Evolutionary conservation across 1,139 yeast species (phyloP), one percentile per base, ranked within the genome.

Genomic region (Sugiyamaella novakii): DNA sequence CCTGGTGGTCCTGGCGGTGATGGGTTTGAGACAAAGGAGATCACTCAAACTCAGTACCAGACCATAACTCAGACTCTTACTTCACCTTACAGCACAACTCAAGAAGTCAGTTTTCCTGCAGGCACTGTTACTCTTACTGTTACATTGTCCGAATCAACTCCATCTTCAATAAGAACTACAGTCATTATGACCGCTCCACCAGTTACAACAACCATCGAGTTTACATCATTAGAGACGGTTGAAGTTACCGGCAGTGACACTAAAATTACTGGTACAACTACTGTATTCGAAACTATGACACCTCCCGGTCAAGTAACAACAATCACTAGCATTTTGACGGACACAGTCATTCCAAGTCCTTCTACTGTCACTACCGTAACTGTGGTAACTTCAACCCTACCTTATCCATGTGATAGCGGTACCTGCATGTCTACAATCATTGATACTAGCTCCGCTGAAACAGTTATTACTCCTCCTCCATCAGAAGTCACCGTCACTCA

Each of bases 1-100:
- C 54, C 42, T 54, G 56, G 51, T 55, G 56, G 50, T 45, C 63
- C 36, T 49, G 51, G 53, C 8, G 51, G 55, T 4, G 19, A 51
- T 37, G 21, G 1, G 52, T 51, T 29, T 34, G 46, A 8, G 47
- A 44, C 12, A 27, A 21, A 2, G 42, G 25, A 22, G 12, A 19
- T 31, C 18, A 24, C 44, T 12, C 18, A 30, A 15, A 40, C 44
- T 12, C 42, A 38, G 14, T 12, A 25, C 40, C 21, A 48, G 38
- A 45, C 48, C 17, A 6, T 38, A 10, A 38, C 47, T 25, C 43
- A 29, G 8, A 36, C 47, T 25, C 21, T 19, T 7, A 35, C 47
- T 21, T 11, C 34, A 4, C 43, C 35, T 11, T 22, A 29, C 11
- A 28, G 43, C 12, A 25, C 30, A 12, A 36, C 47, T 43, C 47